These are phyloP conservation scores for Pelargonium cotyledonis DNA, from an alignment of 441 rosid genomes.

Conservation along the genomic window DNA sequence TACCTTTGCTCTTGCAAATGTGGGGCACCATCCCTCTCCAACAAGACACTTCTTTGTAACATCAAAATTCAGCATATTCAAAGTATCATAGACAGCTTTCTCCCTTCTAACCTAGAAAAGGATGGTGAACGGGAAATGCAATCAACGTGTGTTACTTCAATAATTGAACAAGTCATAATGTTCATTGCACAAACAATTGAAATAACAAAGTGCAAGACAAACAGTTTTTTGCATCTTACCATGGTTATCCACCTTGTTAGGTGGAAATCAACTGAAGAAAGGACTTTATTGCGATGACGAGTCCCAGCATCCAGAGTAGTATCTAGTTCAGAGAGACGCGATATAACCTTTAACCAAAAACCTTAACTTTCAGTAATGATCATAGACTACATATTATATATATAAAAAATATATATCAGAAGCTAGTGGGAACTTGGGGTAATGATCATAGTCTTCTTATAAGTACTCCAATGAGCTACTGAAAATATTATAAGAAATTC, in stretches of 20 bases:
- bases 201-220: background rate
- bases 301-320: constrained; percentile 85
- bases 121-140: constrained; percentile 17
- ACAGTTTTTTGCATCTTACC: constrained; percentile 38
- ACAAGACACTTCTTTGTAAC: constrained; percentile 79
- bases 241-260: constrained; percentile 72
- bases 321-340: constrained; percentile 92
- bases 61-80: constrained; percentile 72
- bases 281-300: constrained; percentile 75
- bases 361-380: constrained; percentile 22
- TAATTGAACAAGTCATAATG: background rate
- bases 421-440: too few species aligned
- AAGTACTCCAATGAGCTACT: too few species aligned
- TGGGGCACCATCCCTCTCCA: constrained; percentile 76
- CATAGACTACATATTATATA: too few species aligned
- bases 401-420: too few species aligned
- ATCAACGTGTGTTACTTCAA: constrained; percentile 1
- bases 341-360: constrained; percentile 53
- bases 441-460: too few species aligned
- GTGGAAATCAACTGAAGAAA: constrained; percentile 61
- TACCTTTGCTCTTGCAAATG: constrained; percentile 90
- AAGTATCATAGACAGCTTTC: constrained; percentile 60
- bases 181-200: constrained; percentile 16
- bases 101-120: constrained; percentile 55
- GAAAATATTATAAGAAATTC: too few species aligned